These are phyloP conservation scores for Xylaria multiplex DNA, from an alignment of 2,329 filamentous ascomycete species.

Conservation along the genomic window DNA sequence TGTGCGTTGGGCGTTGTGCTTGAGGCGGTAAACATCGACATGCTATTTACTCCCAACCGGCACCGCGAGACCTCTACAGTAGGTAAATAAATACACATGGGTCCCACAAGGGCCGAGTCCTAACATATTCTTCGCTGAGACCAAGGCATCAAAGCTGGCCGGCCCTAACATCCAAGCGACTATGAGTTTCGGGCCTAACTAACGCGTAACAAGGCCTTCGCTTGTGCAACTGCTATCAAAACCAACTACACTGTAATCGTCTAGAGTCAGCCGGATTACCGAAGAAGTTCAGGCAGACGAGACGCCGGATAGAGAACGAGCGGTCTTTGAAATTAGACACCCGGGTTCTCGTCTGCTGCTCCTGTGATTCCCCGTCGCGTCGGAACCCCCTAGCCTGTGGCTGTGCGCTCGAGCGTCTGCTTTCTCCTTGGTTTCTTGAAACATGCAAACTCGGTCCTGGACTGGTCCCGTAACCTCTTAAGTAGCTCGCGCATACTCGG, in stretches of 20 bases:
- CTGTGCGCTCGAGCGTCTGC: constrained; percentile 43
- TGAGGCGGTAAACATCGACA: too few species aligned
- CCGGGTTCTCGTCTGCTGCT: constrained; percentile 15
- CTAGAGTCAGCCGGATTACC: constrained; percentile 9
- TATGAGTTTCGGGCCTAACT: too few species aligned
- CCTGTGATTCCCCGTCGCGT: constrained; percentile 17
- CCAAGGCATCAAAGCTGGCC: too few species aligned
- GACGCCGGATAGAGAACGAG: constrained; percentile 23
- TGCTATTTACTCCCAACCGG: too few species aligned
- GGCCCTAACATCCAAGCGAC: too few species aligned
- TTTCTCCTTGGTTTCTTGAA: constrained; percentile 64
- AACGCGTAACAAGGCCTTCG: too few species aligned
- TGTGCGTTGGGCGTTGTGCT: too few species aligned
- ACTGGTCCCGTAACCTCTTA: constrained; percentile 83
- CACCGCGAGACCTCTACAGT: too few species aligned
- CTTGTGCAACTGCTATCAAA: not conserved
- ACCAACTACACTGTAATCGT: constrained; percentile 16
- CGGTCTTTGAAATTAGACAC: constrained; percentile 20
- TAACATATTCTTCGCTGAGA: too few species aligned
- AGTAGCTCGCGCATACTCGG: constrained; percentile 88
- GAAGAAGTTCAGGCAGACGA: constrained; percentile 12
- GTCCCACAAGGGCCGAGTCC: too few species aligned
- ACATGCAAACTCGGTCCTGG: constrained; percentile 87
- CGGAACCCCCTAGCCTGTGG: constrained; percentile 46
- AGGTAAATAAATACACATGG: too few species aligned